Evolutionary conservation across 179 eudicot species (phyloP), one percentile per base, ranked within the genome.

Genomic region (Carnegiea gigantea): DNA sequence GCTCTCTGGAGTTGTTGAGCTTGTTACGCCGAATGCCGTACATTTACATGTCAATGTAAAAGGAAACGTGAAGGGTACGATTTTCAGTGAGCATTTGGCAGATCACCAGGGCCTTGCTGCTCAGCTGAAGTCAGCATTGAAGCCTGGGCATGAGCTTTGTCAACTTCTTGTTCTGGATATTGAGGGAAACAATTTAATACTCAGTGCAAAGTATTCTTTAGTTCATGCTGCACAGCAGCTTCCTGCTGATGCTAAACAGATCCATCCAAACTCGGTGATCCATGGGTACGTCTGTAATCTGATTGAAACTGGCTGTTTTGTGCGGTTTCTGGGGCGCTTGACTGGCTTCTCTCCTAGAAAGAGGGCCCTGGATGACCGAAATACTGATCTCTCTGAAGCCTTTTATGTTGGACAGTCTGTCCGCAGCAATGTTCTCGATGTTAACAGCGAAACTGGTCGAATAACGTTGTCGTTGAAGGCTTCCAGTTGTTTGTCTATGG

Each of bases 351-450:
- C 88, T 84, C 98, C 97, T 0, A 95, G 89, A 87, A 89, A 86
- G 86, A 93, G 93, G 95, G 97, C 92, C 62, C 75, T 86, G 78
- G 98, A 96, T 87, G 97, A 95, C 78, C 83, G 85, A 40, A 89
- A 83, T 77, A 82, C 76, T 70, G 87, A 89, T 84, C 88, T 90
- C 68, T 88, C 91, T 75, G 92, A 92, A 84, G 90, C 87, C 49
- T 93, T 92, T 84, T 92, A 88, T 57, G 80, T 95, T 87, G 99
- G 99, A 75, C 98, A 96, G 85, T 93, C 98, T 80, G 98, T 96
- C 64, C 93, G 98, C 51, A 87, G 93, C 84, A 89, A 91, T 84
- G 81, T 95, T 77, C 82, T 86, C 78, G 97, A 95, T 86, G 90
- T 93, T 65, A 86, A 78, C 82, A 79, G 80, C 76, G 94, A 92